phyloP scores from a whole-genome alignment of 2,329 filamentous ascomycete species.

The Pezicula rhizophila region DNA sequence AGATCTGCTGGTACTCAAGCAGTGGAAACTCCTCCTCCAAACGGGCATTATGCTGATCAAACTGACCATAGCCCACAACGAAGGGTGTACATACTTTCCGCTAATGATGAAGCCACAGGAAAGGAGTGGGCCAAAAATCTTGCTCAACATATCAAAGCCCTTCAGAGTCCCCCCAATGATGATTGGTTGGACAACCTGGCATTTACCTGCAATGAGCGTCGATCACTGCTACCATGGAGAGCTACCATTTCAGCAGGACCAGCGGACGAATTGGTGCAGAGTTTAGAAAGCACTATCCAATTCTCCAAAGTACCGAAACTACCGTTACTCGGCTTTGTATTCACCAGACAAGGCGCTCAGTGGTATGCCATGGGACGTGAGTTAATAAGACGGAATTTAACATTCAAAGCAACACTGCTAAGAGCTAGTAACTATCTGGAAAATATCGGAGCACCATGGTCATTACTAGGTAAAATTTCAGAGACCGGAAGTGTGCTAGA shows the following conservation, averaged over 20 bases:
- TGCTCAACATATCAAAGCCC: background rate
- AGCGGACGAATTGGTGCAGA: conserved; percentile 6
- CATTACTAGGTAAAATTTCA: background rate
- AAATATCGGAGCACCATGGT: background rate
- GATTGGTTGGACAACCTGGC: background rate
- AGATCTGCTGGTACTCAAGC: no score
- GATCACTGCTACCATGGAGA: conserved; percentile 4
- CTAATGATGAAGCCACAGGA: background rate
- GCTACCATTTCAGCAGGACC: background rate
- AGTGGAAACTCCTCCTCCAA: no score
- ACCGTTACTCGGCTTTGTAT: conserved; percentile 29
- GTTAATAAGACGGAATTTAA: background rate
- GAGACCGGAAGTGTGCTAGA: background rate
- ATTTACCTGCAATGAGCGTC: conserved; percentile 2
- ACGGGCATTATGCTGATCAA: no score
- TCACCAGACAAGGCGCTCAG: conserved; percentile 25
- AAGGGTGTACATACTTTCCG: no score
- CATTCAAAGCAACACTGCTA: background rate
- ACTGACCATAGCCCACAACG: no score
- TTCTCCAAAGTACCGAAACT: conserved; percentile 31
- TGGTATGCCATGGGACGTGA: conserved; percentile 3
- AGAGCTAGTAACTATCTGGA: background rate
- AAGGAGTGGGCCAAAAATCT: background rate
- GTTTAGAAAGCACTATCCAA: conserved; percentile 21
- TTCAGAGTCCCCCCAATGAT: background rate